phyloP scores from a whole-genome alignment of 805 yeast species.

The Candida arabinofermentans region DNA sequence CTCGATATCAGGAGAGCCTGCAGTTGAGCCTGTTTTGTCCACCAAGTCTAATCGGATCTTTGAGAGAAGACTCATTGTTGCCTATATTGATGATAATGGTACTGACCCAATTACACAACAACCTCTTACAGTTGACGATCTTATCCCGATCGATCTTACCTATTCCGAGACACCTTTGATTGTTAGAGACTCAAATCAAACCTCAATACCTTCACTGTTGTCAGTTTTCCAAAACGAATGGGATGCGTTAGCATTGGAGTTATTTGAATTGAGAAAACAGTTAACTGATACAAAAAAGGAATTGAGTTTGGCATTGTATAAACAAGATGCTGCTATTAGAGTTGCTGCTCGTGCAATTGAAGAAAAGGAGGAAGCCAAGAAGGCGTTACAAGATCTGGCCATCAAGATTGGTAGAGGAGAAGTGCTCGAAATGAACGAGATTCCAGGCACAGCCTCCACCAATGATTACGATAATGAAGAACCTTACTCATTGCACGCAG shows the following conservation, averaged over 20 bases:
- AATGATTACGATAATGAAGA: constrained; percentile 25
- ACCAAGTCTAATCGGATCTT: constrained; percentile 66
- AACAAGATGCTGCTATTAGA: constrained; percentile 85
- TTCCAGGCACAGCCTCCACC: background rate
- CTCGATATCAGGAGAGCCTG: constrained; percentile 61
- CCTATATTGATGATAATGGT: constrained; percentile 60
- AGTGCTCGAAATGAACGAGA: background rate
- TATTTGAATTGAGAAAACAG: constrained; percentile 71
- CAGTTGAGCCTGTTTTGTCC: constrained; percentile 72
- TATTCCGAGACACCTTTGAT: constrained; percentile 14
- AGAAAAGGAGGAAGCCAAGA: constrained; percentile 71
- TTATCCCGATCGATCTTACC: constrained; percentile 37
- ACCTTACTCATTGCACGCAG: constrained; percentile 4
- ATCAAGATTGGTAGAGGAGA: constrained; percentile 33
- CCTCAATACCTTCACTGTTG: constrained; percentile 76
- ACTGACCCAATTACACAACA: constrained; percentile 75
- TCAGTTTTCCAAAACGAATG: constrained; percentile 81
- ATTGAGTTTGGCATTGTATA: constrained; percentile 71
- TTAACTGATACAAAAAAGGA: constrained; percentile 64
- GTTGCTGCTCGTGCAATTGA: constrained; percentile 74
- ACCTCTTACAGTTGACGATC: constrained; percentile 52
- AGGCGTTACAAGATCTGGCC: constrained; percentile 58
- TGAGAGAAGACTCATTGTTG: constrained; percentile 56
- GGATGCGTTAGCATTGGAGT: constrained; percentile 82
- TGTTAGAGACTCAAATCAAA: constrained; percentile 33